Evolutionary conservation across 1,284 basidiomycete genomes (phyloP).

Genomic region (Boletus mariae): DNA sequence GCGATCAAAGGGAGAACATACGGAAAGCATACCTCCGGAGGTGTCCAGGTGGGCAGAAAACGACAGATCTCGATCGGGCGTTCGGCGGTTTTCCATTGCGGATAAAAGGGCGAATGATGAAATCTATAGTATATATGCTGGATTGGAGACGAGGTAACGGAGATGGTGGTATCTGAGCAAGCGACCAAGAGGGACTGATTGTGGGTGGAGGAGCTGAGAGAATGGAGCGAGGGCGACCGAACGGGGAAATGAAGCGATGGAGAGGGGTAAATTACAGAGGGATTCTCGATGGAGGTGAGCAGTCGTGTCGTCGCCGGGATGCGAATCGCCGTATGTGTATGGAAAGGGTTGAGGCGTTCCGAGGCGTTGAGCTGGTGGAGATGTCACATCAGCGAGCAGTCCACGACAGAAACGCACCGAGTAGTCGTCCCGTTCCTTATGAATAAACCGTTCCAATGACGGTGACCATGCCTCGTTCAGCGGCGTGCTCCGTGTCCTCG

Average conservation of each 20-base stretch:
- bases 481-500: background rate
- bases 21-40: constrained; percentile 30
- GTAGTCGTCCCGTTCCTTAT: background rate
- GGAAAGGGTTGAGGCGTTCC: background rate
- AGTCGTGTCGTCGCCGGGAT: background rate
- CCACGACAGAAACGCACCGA: background rate
- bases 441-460: background rate
- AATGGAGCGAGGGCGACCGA: background rate
- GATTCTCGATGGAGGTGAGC: constrained; percentile 13
- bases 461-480: background rate
- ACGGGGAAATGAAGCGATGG: constrained; percentile 5
- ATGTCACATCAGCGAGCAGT: background rate
- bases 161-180: background rate
- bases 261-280: background rate
- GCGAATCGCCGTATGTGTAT: constrained; percentile 16
- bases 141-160: background rate
- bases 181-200: background rate
- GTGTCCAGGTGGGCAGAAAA: constrained; percentile 7
- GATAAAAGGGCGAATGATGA: background rate
- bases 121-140: constrained; percentile 3
- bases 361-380: background rate
- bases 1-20: constrained; percentile 7
- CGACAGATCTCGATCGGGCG: constrained; percentile 12
- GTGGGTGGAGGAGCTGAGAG: background rate
- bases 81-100: constrained; percentile 26